Percentiles rank a stretch among this genome's conserved stretches.
phyloP scores from a whole-genome alignment of 2,329 filamentous ascomycete species.

The Metarhizium brunneum region DNA sequence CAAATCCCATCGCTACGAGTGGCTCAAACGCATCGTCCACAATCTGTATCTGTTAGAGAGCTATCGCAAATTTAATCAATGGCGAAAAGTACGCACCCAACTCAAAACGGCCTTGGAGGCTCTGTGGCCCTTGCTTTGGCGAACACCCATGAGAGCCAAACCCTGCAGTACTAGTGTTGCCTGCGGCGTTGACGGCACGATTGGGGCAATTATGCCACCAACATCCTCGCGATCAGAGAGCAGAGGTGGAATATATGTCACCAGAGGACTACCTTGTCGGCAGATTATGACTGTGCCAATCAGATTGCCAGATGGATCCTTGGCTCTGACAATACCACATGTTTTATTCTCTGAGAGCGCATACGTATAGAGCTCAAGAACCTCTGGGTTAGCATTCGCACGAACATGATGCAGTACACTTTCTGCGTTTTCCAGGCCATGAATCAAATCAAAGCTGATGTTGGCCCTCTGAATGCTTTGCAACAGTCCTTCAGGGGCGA shows the following conservation, averaged over 20 bases:
- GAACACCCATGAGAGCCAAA: conserved; percentile 68
- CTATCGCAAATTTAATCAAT: rapidly evolving
- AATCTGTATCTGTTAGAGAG: conserved; percentile 37
- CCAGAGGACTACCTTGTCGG: conserved; percentile 57
- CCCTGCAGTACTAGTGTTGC: conserved; percentile 65
- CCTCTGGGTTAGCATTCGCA: conserved; percentile 64
- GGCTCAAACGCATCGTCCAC: conserved; percentile 64
- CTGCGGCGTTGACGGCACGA: conserved; percentile 62
- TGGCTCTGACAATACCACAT: conserved; percentile 77
- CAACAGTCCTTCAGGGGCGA: conserved; percentile 65
- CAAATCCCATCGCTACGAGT: conserved; percentile 71
- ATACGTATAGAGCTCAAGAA: conserved; percentile 69
- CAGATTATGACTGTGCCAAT: conserved; percentile 75
- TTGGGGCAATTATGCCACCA: conserved; percentile 72
- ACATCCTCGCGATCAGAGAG: conserved; percentile 48
- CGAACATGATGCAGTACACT: conserved; percentile 67
- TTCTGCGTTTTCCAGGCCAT: conserved; percentile 67
- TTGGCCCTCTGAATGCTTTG: conserved; percentile 64
- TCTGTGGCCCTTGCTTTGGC: conserved; percentile 73
- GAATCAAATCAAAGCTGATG: conserved; percentile 74
- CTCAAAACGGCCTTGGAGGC: conserved; percentile 66
- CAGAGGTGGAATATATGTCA: conserved; percentile 61
- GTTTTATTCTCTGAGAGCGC: conserved; percentile 62
- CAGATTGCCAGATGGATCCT: conserved; percentile 56
- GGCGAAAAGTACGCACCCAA: conserved; percentile 51